phyloP scores from a whole-genome alignment of 257 asterid genomes.

The Jacaranda copaia region DNA sequence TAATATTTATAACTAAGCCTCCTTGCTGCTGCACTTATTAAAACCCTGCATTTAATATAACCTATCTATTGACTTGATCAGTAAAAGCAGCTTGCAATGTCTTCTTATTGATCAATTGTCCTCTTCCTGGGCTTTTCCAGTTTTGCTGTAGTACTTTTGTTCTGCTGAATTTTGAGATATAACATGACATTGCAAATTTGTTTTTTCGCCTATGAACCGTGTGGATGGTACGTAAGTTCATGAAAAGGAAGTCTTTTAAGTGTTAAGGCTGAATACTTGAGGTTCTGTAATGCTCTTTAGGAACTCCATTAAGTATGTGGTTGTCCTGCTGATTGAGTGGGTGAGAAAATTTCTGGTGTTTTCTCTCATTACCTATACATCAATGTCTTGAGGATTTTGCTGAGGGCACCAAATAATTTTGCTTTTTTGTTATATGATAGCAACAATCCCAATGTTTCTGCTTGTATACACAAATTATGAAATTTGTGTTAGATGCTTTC shows the following conservation, averaged over 20 bases:
- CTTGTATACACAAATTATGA: too few species aligned
- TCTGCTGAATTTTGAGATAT: background rate
- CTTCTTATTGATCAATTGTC: background rate
- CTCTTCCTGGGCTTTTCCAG: too few species aligned
- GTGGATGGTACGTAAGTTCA: background rate
- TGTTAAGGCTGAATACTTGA: background rate
- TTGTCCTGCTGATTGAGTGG: background rate
- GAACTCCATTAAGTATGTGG: background rate
- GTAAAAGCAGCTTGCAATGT: background rate
- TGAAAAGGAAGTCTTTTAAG: too few species aligned
- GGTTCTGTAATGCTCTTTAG: background rate
- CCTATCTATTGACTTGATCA: background rate
- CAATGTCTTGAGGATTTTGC: too few species aligned
- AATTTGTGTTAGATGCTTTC: too few species aligned
- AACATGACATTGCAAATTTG: background rate
- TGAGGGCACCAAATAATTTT: too few species aligned
- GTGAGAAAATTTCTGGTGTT: background rate
- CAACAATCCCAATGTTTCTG: too few species aligned
- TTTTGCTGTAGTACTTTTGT: too few species aligned
- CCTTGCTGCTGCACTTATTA: background rate
- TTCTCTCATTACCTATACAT: background rate
- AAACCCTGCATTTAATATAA: background rate
- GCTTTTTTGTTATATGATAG: too few species aligned
- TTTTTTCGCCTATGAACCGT: background rate
- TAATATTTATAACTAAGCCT: too few species aligned